A percentile compares a stretch with the other conserved stretches of the same genome.
phyloP scores from a whole-genome alignment of 2,329 filamentous ascomycete species.

The Exophiala oligosperma region DNA sequence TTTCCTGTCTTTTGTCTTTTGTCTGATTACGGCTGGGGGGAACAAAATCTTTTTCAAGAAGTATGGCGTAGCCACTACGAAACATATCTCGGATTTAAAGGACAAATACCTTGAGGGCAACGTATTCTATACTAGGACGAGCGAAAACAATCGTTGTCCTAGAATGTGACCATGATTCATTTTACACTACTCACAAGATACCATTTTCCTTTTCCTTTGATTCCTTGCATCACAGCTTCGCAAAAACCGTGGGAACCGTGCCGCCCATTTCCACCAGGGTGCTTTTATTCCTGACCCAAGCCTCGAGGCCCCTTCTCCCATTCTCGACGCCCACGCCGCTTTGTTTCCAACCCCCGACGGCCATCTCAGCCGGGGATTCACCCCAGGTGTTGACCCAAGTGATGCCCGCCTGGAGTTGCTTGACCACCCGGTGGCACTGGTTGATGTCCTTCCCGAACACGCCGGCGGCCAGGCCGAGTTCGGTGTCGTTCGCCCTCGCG shows the following conservation, averaged over 20 bases:
- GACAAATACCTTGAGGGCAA: neutral
- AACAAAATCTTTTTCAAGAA: too few species aligned
- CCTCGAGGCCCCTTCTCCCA: slow-evolving; percentile 73
- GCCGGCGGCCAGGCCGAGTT: slow-evolving; percentile 77
- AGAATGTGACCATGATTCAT: too few species aligned
- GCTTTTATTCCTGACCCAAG: slow-evolving; percentile 85
- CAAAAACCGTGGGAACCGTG: slow-evolving; percentile 69
- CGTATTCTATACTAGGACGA: slow-evolving; percentile 1
- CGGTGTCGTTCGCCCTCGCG: slow-evolving; percentile 71
- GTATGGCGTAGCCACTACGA: too few species aligned
- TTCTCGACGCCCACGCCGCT: slow-evolving; percentile 88
- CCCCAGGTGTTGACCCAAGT: slow-evolving; percentile 95
- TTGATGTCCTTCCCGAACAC: slow-evolving; percentile 79
- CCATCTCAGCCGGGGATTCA: slow-evolving; percentile 90
- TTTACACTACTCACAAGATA: too few species aligned
- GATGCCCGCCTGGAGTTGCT: slow-evolving; percentile 75
- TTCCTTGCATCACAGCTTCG: slow-evolving; percentile 57
- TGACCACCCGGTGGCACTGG: slow-evolving; percentile 69
- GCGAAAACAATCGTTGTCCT: neutral
- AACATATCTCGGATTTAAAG: neutral
- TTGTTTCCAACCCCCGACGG: slow-evolving; percentile 88
- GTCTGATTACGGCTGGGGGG: too few species aligned
- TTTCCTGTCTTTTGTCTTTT: too few species aligned
- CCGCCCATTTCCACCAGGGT: slow-evolving; percentile 81
- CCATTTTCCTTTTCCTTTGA: neutral